Conservation (phyloP, 805 yeast species). For the Sugiyamaella qingdaonensis region DNA sequence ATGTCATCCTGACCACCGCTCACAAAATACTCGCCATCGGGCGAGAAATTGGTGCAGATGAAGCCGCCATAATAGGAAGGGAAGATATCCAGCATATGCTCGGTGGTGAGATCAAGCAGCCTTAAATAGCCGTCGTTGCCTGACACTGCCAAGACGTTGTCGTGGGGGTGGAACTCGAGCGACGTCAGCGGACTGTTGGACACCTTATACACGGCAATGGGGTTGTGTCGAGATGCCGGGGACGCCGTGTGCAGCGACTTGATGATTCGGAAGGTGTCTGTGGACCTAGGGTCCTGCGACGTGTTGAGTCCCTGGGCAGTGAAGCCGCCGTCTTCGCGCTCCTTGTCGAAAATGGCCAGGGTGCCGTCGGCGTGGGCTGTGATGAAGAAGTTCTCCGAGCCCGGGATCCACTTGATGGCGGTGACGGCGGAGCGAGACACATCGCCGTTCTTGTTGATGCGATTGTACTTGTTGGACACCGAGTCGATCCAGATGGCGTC, state of each 20-base stretch:
- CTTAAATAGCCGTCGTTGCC: slow-evolving; percentile 63
- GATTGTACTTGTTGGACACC: slow-evolving; percentile 42
- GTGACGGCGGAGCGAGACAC: slow-evolving; percentile 41
- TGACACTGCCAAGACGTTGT: slow-evolving; percentile 32
- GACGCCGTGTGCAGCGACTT: slow-evolving; percentile 11
- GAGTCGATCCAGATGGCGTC: slow-evolving; percentile 62
- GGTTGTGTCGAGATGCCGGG: slow-evolving; percentile 31
- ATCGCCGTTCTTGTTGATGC: slow-evolving; percentile 50
- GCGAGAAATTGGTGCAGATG: slow-evolving; percentile 48
- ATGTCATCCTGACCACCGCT: slow-evolving; percentile 57
- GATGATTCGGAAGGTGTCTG: slow-evolving; percentile 20
- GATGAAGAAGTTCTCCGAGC: slow-evolving; percentile 41
- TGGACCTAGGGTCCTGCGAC: slow-evolving; percentile 21
- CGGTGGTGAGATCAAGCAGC: slow-evolving; percentile 47
- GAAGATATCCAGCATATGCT: slow-evolving; percentile 47
- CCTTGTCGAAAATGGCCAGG: slow-evolving; percentile 48
- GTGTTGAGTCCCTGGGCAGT: slow-evolving; percentile 13
- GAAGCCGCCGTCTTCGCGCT: slow-evolving; percentile 41
- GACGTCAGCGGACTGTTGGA: slow-evolving; percentile 55
- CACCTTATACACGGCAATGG: slow-evolving; percentile 61
- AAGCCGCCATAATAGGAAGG: slow-evolving; percentile 68
- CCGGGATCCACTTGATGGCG: slow-evolving; percentile 47
- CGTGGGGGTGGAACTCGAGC: slow-evolving; percentile 40
- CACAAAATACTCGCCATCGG: slow-evolving; percentile 45
- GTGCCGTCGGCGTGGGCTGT: slow-evolving; percentile 66